A percentile compares a stretch with the other conserved stretches of the same genome.
Conservation (phyloP, 345 rosid genomes). For the Eucalyptus sideroxylon region DNA sequence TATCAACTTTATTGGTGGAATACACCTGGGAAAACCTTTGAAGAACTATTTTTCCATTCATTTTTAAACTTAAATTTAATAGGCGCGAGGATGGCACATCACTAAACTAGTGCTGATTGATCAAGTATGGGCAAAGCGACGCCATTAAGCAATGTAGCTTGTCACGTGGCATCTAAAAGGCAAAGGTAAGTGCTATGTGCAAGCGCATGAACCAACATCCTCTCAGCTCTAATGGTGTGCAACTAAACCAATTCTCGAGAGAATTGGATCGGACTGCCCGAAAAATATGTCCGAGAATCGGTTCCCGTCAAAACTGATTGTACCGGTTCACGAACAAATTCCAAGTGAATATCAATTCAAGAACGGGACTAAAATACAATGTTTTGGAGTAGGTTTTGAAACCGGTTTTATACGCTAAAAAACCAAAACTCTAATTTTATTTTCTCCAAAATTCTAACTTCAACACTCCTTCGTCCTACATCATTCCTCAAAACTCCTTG, state of each 20-base stretch:
- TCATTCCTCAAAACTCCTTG: no score
- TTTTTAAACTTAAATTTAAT: not conserved
- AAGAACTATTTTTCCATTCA: not conserved
- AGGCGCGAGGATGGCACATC: not conserved
- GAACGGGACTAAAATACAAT: no score
- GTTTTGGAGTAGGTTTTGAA: no score
- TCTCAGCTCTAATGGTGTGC: not conserved
- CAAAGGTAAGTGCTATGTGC: not conserved
- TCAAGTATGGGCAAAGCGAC: not conserved
- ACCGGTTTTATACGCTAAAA: no score
- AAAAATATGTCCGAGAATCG: no score
- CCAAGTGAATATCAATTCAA: no score
- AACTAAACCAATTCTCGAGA: no score
- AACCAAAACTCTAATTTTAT: no score
- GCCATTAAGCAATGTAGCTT: not conserved
- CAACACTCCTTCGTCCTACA: no score
- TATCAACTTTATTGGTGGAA: not conserved
- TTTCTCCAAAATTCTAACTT: no score
- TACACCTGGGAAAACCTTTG: not conserved
- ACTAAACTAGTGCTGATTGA: not conserved
- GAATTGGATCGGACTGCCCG: no score
- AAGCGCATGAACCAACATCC: not conserved
- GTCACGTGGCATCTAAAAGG: not conserved
- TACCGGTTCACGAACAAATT: accelerated
- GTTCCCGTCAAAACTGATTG: accelerated